Evolutionary conservation across 768 basidiomycete genomes (phyloP).

Genomic region (Mrakia frigida): DNA sequence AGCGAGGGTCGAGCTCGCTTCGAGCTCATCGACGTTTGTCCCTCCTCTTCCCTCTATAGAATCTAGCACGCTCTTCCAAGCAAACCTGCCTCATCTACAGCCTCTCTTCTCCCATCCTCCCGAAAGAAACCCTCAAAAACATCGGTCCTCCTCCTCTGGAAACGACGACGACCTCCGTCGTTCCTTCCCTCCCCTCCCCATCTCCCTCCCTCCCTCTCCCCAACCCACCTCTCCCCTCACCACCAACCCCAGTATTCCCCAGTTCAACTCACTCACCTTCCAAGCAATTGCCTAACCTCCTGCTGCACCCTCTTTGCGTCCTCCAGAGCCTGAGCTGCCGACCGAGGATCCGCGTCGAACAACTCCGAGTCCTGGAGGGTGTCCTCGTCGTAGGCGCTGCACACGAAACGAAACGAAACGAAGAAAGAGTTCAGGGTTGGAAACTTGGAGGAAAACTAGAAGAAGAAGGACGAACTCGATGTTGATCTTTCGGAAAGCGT

Average conservation of each 20-base stretch:
- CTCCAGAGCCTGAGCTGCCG: slow-evolving; percentile 63
- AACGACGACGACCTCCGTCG: neutral
- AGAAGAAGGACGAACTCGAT: slow-evolving; percentile 56
- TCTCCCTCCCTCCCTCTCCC: neutral
- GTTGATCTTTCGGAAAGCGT: slow-evolving; percentile 84
- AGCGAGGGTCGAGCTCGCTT: neutral
- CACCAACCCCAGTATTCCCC: neutral
- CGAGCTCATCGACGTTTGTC: neutral
- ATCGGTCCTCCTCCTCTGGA: no score
- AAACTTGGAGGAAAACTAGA: neutral
- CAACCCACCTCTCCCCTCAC: neutral
- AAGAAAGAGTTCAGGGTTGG: neutral
- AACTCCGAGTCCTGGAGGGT: slow-evolving; percentile 75
- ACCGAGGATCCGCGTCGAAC: slow-evolving; percentile 77
- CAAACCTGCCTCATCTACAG: neutral
- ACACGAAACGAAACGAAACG: neutral
- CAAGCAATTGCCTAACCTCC: slow-evolving; percentile 65
- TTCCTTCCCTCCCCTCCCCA: neutral
- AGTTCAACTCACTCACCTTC: slow-evolving; percentile 56
- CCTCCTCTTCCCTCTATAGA: neutral
- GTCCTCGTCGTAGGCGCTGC: slow-evolving; percentile 71
- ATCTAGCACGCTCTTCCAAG: no score
- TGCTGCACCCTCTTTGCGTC: slow-evolving; percentile 71
- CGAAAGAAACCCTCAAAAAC: no score
- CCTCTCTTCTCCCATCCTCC: neutral